phyloP scores from a whole-genome alignment of 2,329 filamentous ascomycete genomes.

The Colletotrichum theobromicola region DNA sequence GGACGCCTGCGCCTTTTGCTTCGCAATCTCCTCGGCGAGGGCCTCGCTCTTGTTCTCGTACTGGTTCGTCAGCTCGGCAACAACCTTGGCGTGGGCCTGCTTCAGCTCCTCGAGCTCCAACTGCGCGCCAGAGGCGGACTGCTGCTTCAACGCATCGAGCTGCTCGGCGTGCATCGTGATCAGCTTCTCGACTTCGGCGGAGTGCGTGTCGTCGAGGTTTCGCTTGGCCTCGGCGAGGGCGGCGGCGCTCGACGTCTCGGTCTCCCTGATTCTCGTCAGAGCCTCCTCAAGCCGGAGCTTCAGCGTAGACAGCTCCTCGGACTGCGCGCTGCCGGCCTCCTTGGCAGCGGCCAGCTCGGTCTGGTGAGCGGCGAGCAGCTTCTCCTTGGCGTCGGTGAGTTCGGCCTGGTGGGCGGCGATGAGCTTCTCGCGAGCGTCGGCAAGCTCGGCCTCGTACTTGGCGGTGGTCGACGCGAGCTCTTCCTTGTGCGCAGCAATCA shows the following conservation, averaged over 20 bases:
- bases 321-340: constrained; percentile 37
- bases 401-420: constrained; percentile 51
- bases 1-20: constrained; percentile 34
- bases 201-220: constrained; percentile 50
- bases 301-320: constrained; percentile 39
- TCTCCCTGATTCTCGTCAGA: constrained; percentile 33
- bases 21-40: constrained; percentile 30
- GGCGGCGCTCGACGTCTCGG: constrained; percentile 46
- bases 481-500: constrained; percentile 34
- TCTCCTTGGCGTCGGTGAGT: constrained; percentile 41
- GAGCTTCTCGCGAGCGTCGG: constrained; percentile 35
- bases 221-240: constrained; percentile 50
- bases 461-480: constrained; percentile 35
- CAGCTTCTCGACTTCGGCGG: constrained; percentile 53
- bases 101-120: constrained; percentile 50
- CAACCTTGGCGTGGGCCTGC: constrained; percentile 39
- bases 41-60: constrained; percentile 37
- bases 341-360: constrained; percentile 34
- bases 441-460: constrained; percentile 36
- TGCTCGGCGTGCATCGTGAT: constrained; percentile 46
- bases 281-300: constrained; percentile 37
- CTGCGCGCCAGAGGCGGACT: constrained; percentile 38
- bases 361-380: constrained; percentile 35
- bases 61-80: constrained; percentile 45
- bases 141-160: constrained; percentile 44